These are phyloP conservation scores for Papiliotrema fonsecae DNA, from an alignment of 1,284 basidiomycete species.

Conservation along the genomic window DNA sequence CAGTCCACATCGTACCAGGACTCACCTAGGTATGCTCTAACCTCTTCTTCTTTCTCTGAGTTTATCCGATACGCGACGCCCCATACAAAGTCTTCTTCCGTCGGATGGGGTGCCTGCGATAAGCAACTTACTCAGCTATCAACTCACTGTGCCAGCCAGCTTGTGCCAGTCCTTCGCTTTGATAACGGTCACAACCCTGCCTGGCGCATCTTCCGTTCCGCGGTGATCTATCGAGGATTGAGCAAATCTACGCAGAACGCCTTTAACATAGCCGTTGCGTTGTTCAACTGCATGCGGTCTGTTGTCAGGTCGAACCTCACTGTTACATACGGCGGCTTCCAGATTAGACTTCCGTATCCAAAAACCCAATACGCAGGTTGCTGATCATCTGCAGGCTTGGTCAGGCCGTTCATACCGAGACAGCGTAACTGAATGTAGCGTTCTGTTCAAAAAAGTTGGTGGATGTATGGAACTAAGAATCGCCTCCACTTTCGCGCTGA, in stretches of 20 bases:
- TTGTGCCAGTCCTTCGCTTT: conserved; percentile 37
- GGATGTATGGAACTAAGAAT: too few species aligned
- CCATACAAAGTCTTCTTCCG: conserved; percentile 39
- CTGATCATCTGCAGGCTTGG: not conserved
- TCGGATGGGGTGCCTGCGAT: not conserved
- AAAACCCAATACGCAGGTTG: conserved; percentile 39
- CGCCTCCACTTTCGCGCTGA: too few species aligned
- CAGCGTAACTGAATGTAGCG: too few species aligned
- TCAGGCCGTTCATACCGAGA: too few species aligned
- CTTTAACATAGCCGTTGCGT: conserved; percentile 41
- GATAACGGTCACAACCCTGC: conserved; percentile 44
- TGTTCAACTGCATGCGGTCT: conserved; percentile 40
- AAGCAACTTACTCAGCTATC: not conserved
- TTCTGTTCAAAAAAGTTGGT: too few species aligned
- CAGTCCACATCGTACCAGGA: not conserved
- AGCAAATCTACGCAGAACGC: conserved; percentile 40
- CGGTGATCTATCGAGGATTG: conserved; percentile 47
- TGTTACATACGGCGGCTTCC: conserved; percentile 40
- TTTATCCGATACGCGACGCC: conserved; percentile 42
- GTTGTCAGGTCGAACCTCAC: not conserved
- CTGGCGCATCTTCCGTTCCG: conserved; percentile 38
- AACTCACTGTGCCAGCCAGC: conserved; percentile 27
- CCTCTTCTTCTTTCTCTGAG: conserved; percentile 30
- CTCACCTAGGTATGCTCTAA: conserved; percentile 37
- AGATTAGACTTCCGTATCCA: conserved; percentile 42